Conservation (phyloP, 1,139 yeast genomes). For the Debaryomyces nepalensis region DNA sequence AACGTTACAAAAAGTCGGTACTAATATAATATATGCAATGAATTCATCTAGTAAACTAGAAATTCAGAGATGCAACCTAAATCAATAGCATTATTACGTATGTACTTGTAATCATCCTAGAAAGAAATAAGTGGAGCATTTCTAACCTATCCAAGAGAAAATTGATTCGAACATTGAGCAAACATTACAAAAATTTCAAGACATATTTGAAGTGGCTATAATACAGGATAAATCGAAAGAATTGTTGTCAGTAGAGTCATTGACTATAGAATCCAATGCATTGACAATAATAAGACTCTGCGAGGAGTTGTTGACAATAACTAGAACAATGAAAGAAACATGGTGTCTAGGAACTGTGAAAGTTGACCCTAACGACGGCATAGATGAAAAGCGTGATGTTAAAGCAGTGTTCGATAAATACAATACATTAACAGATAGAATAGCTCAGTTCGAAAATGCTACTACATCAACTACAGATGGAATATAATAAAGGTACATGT, state of each 20-base stretch:
- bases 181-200: slow-evolving; percentile 48
- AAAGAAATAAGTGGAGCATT: no score
- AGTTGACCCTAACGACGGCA: slow-evolving; percentile 26
- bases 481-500: slow-evolving; percentile 3
- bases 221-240: slow-evolving; percentile 54
- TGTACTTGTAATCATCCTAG: no score
- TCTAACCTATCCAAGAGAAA: slow-evolving; percentile 33
- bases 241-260: slow-evolving; percentile 55
- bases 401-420: slow-evolving; percentile 40
- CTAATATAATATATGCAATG: neutral
- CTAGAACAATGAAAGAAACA: slow-evolving; percentile 54
- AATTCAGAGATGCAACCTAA: slow-evolving; percentile 42
- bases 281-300: slow-evolving; percentile 54
- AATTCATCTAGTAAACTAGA: neutral
- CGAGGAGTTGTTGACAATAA: slow-evolving; percentile 55
- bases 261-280: slow-evolving; percentile 60
- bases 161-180: slow-evolving; percentile 49
- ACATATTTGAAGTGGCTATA: slow-evolving; percentile 47
- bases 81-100: slow-evolving; percentile 50
- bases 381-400: slow-evolving; percentile 28
- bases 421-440: slow-evolving; percentile 44
- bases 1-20: slow-evolving; percentile 1
- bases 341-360: slow-evolving; percentile 62
- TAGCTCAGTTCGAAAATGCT: slow-evolving; percentile 24
- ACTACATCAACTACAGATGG: slow-evolving; percentile 7